phyloP scores from a whole-genome alignment of 192 early-diverging fungal species.

The Backusella luteola region DNA sequence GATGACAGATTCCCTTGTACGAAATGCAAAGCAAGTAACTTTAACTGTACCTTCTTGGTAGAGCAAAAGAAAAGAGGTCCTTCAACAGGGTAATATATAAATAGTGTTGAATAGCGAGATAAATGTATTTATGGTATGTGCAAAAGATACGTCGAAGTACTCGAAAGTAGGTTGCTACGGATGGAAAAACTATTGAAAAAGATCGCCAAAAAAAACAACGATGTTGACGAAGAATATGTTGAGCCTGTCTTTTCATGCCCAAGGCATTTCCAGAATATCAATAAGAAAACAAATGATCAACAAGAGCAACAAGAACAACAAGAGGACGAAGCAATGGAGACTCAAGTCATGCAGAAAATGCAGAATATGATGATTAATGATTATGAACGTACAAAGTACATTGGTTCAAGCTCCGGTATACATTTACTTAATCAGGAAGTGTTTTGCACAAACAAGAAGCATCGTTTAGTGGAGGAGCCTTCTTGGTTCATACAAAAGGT shows the following conservation, averaged over 20 bases:
- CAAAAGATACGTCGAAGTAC: slow-evolving; percentile 56
- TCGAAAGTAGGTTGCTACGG: slow-evolving; percentile 67
- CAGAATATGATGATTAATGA: slow-evolving; percentile 59
- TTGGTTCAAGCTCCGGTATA: slow-evolving; percentile 75
- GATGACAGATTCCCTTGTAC: slow-evolving; percentile 62
- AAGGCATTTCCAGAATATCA: background rate
- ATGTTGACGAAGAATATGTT: background rate
- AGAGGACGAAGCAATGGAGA: background rate
- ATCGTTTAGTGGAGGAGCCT: slow-evolving; percentile 32
- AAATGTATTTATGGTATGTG: background rate
- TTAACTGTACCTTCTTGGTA: slow-evolving; percentile 46
- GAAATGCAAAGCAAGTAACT: slow-evolving; percentile 60
- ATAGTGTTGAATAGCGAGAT: background rate
- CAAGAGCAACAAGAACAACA: background rate
- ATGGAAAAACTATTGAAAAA: slow-evolving; percentile 66
- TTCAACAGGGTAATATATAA: slow-evolving; percentile 60
- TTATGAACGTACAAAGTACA: slow-evolving; percentile 60
- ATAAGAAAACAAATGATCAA: background rate
- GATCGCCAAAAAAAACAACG: slow-evolving; percentile 40
- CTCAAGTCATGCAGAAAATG: slow-evolving; percentile 47
- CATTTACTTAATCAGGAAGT: slow-evolving; percentile 56
- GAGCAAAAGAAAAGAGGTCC: slow-evolving; percentile 66
- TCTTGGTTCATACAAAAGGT: slow-evolving; percentile 46
- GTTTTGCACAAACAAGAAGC: slow-evolving; percentile 34
- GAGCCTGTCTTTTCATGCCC: background rate